Percentiles rank a stretch among this genome's conserved stretches.
phyloP scores from a whole-genome alignment of 768 basidiomycete species.

The Cantharellus cinnabarinus region DNA sequence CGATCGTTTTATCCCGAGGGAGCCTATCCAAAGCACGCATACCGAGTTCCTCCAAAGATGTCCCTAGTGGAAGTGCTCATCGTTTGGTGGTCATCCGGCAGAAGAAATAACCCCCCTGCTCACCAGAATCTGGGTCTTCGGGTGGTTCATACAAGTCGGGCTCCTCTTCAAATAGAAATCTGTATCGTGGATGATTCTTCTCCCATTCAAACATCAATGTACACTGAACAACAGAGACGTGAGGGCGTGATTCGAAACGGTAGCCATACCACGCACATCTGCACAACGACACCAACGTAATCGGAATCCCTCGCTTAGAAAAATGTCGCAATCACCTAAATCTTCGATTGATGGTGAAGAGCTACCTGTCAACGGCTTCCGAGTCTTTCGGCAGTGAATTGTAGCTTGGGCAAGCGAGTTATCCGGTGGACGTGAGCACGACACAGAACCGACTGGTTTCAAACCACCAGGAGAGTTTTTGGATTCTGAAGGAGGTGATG shows the following conservation, averaged over 20 bases:
- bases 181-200: constrained; percentile 24
- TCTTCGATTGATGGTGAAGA: constrained; percentile 8
- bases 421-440: too few relatives aligned
- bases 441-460: too few relatives aligned
- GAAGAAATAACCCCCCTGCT: neutral
- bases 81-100: neutral
- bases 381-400: neutral
- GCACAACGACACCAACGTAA: constrained; percentile 62
- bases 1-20: constrained; percentile 62
- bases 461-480: too few relatives aligned
- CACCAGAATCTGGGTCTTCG: constrained; percentile 69
- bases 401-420: too few relatives aligned
- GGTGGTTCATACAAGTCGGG: constrained; percentile 63
- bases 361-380: neutral
- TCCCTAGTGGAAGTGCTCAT: constrained; percentile 21
- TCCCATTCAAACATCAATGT: neutral
- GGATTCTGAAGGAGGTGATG: too few relatives aligned
- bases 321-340: constrained; percentile 49
- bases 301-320: constrained; percentile 53
- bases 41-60: constrained; percentile 68
- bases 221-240: neutral
- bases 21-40: constrained; percentile 53
- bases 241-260: neutral
- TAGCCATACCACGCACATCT: constrained; percentile 22
- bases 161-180: constrained; percentile 54